A percentile compares a stretch with the other conserved stretches of the same genome.
Conservation (phyloP, 2,329 filamentous ascomycete genomes). For the Ophiobolus disseminans region DNA sequence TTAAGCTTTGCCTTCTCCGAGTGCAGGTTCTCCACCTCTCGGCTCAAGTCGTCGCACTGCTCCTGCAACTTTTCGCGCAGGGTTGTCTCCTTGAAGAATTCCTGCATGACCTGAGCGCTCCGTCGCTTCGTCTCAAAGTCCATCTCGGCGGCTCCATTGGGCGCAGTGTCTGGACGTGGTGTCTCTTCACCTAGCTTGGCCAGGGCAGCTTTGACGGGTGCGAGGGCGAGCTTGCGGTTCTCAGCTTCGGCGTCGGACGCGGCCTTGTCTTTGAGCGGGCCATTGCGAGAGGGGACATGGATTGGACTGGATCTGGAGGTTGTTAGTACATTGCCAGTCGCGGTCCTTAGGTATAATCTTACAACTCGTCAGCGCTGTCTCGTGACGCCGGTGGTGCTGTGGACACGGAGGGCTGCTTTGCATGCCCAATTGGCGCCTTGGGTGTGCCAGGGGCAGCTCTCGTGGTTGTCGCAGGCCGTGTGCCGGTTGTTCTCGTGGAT, state of each 20-base stretch:
- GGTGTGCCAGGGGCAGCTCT: constrained; percentile 29
- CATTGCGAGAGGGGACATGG: constrained; percentile 30
- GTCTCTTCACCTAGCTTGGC: constrained; percentile 39
- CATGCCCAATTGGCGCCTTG: constrained; percentile 31
- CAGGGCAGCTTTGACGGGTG: constrained; percentile 37
- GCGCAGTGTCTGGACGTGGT: constrained; percentile 42
- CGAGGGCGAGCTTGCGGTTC: constrained; percentile 32
- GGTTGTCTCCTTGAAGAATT: constrained; percentile 50
- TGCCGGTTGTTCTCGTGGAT: constrained; percentile 27
- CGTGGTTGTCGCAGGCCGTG: constrained; percentile 30
- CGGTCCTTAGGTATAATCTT: neutral
- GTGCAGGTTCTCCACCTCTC: constrained; percentile 42
- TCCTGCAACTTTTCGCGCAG: constrained; percentile 47
- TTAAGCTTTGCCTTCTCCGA: constrained; percentile 40
- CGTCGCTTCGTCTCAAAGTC: constrained; percentile 42
- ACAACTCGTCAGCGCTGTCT: constrained; percentile 16
- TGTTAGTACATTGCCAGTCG: too few species aligned
- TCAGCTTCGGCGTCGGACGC: constrained; percentile 47
- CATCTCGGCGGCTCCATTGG: constrained; percentile 37
- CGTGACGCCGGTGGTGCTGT: constrained; percentile 19
- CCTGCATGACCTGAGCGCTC: constrained; percentile 47
- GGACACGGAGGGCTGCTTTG: constrained; percentile 39
- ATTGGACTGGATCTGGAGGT: constrained; percentile 26
- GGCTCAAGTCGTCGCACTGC: constrained; percentile 41
- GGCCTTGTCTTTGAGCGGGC: constrained; percentile 42